Evolutionary conservation across 345 rosid genomes (phyloP).

Genomic region (Rhizophora apiculata): DNA sequence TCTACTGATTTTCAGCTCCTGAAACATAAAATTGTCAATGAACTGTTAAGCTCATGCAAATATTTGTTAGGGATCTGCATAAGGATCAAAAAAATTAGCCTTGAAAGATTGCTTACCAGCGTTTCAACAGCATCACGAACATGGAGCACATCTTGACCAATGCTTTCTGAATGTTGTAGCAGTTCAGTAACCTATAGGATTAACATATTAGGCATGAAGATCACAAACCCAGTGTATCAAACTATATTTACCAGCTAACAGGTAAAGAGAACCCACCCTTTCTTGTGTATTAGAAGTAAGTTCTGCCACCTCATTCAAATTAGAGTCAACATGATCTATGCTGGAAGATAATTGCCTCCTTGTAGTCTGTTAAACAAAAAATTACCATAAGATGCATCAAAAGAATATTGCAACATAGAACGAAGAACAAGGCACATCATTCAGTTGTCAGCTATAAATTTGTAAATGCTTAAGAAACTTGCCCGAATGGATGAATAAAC

Average conservation of each 20-base stretch:
- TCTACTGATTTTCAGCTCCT: slow-evolving; percentile 56
- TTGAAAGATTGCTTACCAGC: slow-evolving; percentile 46
- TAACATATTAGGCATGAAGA: slow-evolving; percentile 14
- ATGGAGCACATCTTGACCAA: slow-evolving; percentile 46
- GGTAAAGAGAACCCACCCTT: slow-evolving; percentile 44
- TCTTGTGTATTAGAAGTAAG: slow-evolving; percentile 55
- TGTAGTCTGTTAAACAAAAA: slow-evolving; percentile 45
- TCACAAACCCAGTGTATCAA: slow-evolving; percentile 5
- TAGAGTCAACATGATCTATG: slow-evolving; percentile 50
- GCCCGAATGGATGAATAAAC: slow-evolving; percentile 72
- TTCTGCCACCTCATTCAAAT: slow-evolving; percentile 50
- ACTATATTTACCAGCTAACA: slow-evolving; percentile 1
- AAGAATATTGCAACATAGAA: not conserved
- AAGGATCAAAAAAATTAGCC: not conserved
- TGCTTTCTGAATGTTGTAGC: slow-evolving; percentile 41
- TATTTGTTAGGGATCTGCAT: not conserved
- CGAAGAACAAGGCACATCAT: not conserved
- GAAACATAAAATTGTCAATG: slow-evolving; percentile 2
- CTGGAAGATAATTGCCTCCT: slow-evolving; percentile 57
- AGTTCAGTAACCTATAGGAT: slow-evolving; percentile 49
- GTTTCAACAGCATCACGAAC: slow-evolving; percentile 67
- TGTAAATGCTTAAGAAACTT: slow-evolving; percentile 18
- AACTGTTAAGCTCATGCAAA: not conserved
- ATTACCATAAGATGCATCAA: not conserved
- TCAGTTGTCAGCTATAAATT: not conserved